Base-by-base conservation (phyloP, 345 rosid genomes). In the Murraya paniculata region DNA sequence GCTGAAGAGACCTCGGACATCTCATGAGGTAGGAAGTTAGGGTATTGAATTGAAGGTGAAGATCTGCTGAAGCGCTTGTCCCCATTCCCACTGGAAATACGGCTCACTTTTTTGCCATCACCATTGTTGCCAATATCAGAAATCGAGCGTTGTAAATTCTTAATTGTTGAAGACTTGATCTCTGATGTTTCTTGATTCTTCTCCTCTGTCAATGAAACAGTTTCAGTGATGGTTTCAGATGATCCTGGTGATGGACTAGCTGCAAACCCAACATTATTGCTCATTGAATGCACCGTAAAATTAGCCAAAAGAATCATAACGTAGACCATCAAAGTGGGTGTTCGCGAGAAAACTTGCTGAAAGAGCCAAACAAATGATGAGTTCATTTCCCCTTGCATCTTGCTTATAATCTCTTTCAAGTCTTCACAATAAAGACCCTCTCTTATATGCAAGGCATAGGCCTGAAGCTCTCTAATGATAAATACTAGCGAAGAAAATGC, bases 301-400 rank as follows among this genome's bases (percentile, higher is more conserved):
- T 90, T 93, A 0, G 97, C 94, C 45, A 92, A 56, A 16, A 95
- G 84, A 39, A 93, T 72, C 93, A 95, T 93, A 21, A 93, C 86
- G 73, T 86, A 81, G 10, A 93, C 88, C 97, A 93, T 93, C 53
- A 95, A 86, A 57, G 86, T 87, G 1, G 98, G 97, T 0, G 97
- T 89, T 24, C 81, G 77, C 0, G 91, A 88, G 64, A 93, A 93
- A 13, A 94, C 89, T 65, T 84, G 91, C 62, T 86, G 90, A 48
- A 91, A 93, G 22, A 95, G 85, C 94, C 95, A 92, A 39, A 88
- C 81, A 64, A 91, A 86, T 0, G 94, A 90, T 55, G 82, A 82
- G 67, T 81, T 83, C 88, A 89, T 84, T 39, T 91, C 98, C 61
- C 88, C 75, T 64, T 87, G 91, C 64, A 89, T 84, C 67, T 79